Evolutionary conservation across 108 stramenopile genomes (phyloP), one percentile per base, ranked within the genome.

Genomic region (Cyclotella baltica): DNA sequence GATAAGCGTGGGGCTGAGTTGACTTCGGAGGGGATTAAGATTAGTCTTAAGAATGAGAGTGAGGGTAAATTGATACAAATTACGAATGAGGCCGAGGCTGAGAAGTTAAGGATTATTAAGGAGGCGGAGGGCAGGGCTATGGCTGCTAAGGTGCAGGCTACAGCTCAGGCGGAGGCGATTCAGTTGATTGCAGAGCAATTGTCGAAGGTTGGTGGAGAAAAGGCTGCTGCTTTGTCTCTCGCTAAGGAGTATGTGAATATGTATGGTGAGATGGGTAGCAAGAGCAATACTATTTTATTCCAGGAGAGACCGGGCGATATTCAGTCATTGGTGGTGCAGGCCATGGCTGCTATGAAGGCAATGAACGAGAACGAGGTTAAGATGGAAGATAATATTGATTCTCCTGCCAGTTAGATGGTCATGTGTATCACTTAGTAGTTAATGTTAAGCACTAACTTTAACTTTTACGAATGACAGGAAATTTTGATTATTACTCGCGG

Each of bases 241-340:
- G 95, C 98, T 23, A 86, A 89, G 61, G 89, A 96, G 29, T 99
- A 99, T 82, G 96, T 98, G 37, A 63, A 87, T 35, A 98, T 99
- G 98, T 99, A 98, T 82, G 96, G 95, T 16, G 96, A 97, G 78
- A 98, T 99, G 97, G 98, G 96, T 53, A 85, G 84, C 48, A 70
- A 97, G 81, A 90, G 89, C 76, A 98, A 99, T 84, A 99, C 98
- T 10, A 99, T 99, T 85, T 87, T 99, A 62, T 99, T 99, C 84
- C 93, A 92, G 71, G 96, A 99, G 29, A 79, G 86, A 35, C 93
- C 97, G 5, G 98, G 90, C n/a, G 96, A 98, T 78, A 89, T 96
- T 31, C 85, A 90, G 35, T 88, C 94, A 27, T 82, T 98, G 22
- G 67, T 97, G 46, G 91, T 87, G n/a, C 92, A 92, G 81, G 92